These are phyloP conservation scores for Chaetoceros muelleri DNA, from an alignment of 108 stramenopile species.

Conservation along the genomic window DNA sequence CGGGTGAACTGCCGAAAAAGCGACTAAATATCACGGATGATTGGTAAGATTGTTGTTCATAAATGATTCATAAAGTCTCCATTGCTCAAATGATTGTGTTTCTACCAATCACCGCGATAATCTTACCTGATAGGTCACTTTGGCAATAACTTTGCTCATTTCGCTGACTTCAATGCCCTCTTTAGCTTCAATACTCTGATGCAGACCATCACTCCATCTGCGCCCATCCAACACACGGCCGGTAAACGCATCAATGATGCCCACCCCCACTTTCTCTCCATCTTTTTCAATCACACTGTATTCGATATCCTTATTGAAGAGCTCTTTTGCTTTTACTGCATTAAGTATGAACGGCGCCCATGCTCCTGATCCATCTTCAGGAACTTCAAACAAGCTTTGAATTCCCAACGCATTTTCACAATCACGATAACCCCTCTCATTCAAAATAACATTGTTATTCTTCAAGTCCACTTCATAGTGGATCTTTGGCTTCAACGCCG, in stretches of 20 bases:
- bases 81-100: no score
- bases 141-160: constrained; percentile 88
- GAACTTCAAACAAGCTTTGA: constrained; percentile 63
- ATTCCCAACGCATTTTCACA: constrained; percentile 80
- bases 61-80: no score
- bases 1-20: constrained; percentile 87
- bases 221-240: constrained; percentile 92
- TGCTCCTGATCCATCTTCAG: constrained; percentile 55
- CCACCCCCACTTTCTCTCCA: constrained; percentile 41
- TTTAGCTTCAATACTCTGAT: constrained; percentile 94
- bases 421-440: constrained; percentile 84
- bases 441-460: constrained; percentile 80
- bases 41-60: background rate
- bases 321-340: constrained; percentile 89
- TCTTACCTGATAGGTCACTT: constrained; percentile 89
- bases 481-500: constrained; percentile 65
- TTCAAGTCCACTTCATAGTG: constrained; percentile 92
- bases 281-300: constrained; percentile 66
- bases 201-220: constrained; percentile 92
- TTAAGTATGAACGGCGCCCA: constrained; percentile 88
- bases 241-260: constrained; percentile 92
- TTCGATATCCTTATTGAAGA: constrained; percentile 84
- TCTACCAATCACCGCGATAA: background rate
- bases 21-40: constrained; percentile 18
- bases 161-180: constrained; percentile 85